These are phyloP conservation scores for Phytopythium kandeliae DNA, from an alignment of 352 stramenopile species.

Conservation along the genomic window DNA sequence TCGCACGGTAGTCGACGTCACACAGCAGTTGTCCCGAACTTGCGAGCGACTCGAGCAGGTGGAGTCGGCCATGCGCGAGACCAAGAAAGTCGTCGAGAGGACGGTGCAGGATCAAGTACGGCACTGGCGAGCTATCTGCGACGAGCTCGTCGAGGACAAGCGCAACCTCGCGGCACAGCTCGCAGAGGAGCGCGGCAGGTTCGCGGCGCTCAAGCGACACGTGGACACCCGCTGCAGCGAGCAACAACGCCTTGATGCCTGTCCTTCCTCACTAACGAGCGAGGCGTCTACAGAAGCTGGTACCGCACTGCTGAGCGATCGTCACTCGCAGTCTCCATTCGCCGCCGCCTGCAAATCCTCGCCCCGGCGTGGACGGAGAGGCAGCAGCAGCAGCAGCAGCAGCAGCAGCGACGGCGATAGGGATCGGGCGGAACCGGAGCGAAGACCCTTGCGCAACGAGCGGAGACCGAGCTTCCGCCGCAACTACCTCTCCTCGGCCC, in stretches of 20 bases:
- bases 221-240: slow-evolving; percentile 16
- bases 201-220: slow-evolving; percentile 33
- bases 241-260: background rate
- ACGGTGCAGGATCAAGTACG: slow-evolving; percentile 19
- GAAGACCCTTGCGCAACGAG: background rate
- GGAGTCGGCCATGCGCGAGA: slow-evolving; percentile 15
- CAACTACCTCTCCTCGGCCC: slow-evolving; percentile 2
- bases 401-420: background rate
- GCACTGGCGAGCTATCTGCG: slow-evolving; percentile 43
- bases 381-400: background rate
- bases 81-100: slow-evolving; percentile 24
- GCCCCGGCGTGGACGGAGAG: background rate
- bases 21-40: slow-evolving; percentile 21
- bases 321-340: background rate
- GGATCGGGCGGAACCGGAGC: background rate
- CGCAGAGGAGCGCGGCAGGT: slow-evolving; percentile 37
- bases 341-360: background rate
- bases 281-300: background rate
- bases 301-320: background rate
- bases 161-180: slow-evolving; percentile 33
- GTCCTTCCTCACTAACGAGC: background rate
- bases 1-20: slow-evolving; percentile 13
- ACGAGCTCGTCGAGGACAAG: slow-evolving; percentile 39
- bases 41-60: slow-evolving; percentile 17
- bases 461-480: slow-evolving; percentile 1